Base-by-base conservation (phyloP, 805 yeast genomes). In the Candida dajiaensis region DNA sequence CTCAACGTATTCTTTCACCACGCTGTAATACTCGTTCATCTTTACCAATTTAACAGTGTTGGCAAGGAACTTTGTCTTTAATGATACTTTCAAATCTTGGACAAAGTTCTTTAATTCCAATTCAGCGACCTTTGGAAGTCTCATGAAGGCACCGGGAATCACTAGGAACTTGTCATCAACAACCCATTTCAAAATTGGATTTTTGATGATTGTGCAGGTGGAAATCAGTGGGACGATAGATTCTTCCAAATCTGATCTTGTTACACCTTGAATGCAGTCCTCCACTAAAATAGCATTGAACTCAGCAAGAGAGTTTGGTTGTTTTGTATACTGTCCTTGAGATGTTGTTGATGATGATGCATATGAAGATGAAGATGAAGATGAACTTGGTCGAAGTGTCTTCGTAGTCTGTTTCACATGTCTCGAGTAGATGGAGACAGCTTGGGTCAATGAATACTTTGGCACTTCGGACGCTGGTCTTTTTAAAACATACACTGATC, bases 401-500 rank as follows among this genome's bases (percentile, higher is more conserved):
- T 48, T 61, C 64, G n/a, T 57, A 48, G 43, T 66, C 63, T 37
- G 63, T 63, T 40, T 67, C 20, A 33, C 5, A 16, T 12, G n/a
- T 8, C 16, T 33, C 36, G 9, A 66, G n/a, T 64, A 53, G 6
- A 64, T 55, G 6, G 61, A 54, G 20, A 72, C 56, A 0, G 77
- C 76, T 43, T 76, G 76, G 25, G 66, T 66, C n/a, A 84, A 63
- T 2, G 73, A 67, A 38, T 72, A 54, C 11, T 59, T 54, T 0
- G 89, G 87, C 2, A 68, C 47, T 10, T 50, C 56, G 0, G 70
- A 59, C 1, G 46, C 51, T 12, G 54, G 48, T 7, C 61, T 58
- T 40, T 71, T 62, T 42, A 69, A 65, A n/a, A 89, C 71, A 52
- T 77, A 81, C 0, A 89, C 92, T 11, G 84, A 77, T 50, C 96